phyloP scores from a whole-genome alignment of 2,329 filamentous ascomycete species.

The Epichloe elymi region DNA sequence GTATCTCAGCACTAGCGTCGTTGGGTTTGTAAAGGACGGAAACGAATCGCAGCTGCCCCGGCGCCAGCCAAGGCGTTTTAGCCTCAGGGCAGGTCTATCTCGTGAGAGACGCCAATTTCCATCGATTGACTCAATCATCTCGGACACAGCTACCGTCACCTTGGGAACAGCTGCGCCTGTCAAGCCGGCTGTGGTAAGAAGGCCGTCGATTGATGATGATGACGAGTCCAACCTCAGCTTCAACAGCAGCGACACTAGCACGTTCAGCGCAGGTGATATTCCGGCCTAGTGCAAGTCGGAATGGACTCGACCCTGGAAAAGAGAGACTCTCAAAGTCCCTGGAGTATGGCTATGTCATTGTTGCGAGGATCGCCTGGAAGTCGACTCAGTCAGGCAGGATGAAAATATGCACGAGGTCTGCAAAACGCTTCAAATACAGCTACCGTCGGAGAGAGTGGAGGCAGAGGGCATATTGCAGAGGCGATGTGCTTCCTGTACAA shows the following conservation, averaged over 20 bases:
- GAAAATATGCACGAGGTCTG: not conserved
- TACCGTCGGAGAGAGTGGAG: constrained; percentile 7
- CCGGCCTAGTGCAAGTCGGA: not conserved
- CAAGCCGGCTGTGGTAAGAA: not conserved
- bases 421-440: constrained; percentile 1
- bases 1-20: not conserved
- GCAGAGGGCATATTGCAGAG: constrained; percentile 3
- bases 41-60: not conserved
- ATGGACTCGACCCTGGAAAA: constrained; percentile 3
- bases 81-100: not conserved
- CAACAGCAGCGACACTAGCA: not conserved
- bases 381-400: not conserved
- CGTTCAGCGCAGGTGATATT: not conserved
- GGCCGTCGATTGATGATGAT: not conserved
- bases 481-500: constrained; percentile 8
- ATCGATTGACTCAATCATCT: not conserved
- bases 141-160: not conserved
- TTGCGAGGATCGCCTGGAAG: constrained; percentile 7
- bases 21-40: not conserved
- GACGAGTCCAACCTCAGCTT: not conserved
- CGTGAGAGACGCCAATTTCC: not conserved
- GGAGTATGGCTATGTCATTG: constrained; percentile 11
- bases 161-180: not conserved
- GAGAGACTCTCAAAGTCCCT: not conserved
- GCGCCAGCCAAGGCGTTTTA: not conserved